phyloP scores from a whole-genome alignment of 1,284 basidiomycete genomes.

The Tilletia walkeri region DNA sequence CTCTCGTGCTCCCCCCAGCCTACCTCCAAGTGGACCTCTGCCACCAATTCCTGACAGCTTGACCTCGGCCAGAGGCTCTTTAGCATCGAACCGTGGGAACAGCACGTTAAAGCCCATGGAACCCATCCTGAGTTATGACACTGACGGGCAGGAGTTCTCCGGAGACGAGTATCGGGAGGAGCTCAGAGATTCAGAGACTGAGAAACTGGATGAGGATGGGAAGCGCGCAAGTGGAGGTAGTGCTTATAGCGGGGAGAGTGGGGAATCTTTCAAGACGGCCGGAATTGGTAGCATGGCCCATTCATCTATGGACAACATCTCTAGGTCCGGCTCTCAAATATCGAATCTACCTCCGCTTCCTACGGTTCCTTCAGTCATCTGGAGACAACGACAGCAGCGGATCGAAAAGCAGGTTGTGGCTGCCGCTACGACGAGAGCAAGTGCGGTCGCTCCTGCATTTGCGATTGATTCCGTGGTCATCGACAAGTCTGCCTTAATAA shows the following conservation, averaged over 20 bases:
- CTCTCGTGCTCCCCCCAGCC: constrained; percentile 7
- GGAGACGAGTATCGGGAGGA: constrained; percentile 4
- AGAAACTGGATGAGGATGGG: not conserved
- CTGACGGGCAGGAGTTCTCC: not conserved
- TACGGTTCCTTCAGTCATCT: constrained; percentile 11
- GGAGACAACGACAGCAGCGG: constrained; percentile 15
- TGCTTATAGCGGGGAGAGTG: constrained; percentile 12
- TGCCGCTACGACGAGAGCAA: constrained; percentile 9
- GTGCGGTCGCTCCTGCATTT: constrained; percentile 1
- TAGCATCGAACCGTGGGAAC: not conserved
- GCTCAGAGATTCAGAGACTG: constrained; percentile 6
- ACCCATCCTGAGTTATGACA: not conserved
- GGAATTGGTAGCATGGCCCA: not conserved
- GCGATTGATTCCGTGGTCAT: not conserved
- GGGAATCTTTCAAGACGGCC: constrained; percentile 13
- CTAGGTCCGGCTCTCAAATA: not conserved
- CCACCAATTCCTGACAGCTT: constrained; percentile 6
- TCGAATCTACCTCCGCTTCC: not conserved
- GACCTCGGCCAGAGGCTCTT: not conserved
- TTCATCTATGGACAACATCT: constrained; percentile 7
- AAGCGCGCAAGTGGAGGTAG: not conserved
- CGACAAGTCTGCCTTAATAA: not conserved
- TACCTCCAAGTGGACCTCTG: constrained; percentile 5
- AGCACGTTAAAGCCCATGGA: not conserved
- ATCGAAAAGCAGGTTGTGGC: constrained; percentile 8